A percentile compares a stretch with the other conserved stretches of the same genome.
phyloP scores from a whole-genome alignment of 352 stramenopile species.

The Globisporangium megalacanthum region DNA sequence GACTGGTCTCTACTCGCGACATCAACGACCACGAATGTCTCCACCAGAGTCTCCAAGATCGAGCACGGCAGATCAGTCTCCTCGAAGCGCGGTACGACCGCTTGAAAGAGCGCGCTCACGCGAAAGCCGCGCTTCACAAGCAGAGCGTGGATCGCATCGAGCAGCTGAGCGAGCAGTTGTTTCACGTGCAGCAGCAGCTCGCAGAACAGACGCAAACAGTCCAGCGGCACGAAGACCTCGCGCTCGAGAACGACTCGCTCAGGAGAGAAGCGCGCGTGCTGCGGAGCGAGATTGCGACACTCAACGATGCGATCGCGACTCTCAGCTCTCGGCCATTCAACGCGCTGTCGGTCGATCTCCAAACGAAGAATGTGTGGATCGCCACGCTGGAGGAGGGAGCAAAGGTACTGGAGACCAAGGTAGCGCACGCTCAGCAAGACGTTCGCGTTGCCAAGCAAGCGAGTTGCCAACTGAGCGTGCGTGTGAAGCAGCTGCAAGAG shows the following conservation, averaged over 20 bases:
- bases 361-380: constrained; percentile 45
- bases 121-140: constrained; percentile 33
- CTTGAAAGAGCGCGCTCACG: constrained; percentile 30
- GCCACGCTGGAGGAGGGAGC: constrained; percentile 37
- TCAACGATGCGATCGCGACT: constrained; percentile 39
- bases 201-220: constrained; percentile 31
- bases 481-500: constrained; percentile 14
- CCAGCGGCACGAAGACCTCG: constrained; percentile 28
- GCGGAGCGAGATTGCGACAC: constrained; percentile 42
- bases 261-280: constrained; percentile 45
- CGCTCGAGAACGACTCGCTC: constrained; percentile 23
- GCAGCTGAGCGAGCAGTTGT: constrained; percentile 34
- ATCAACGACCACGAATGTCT: constrained; percentile 23
- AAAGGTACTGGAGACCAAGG: constrained; percentile 13
- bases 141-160: constrained; percentile 29
- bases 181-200: constrained; percentile 36
- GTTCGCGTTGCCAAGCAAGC: constrained; percentile 16
- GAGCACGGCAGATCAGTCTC: constrained; percentile 39
- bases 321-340: constrained; percentile 56
- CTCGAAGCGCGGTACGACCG: constrained; percentile 49
- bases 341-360: constrained; percentile 25
- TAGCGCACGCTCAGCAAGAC: constrained; percentile 19
- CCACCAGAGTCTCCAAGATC: constrained; percentile 20
- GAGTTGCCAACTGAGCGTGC: constrained; percentile 16
- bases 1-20: background rate